These are phyloP conservation scores for Nemania serpens DNA, from an alignment of 2,329 filamentous ascomycete species.

Conservation along the genomic window DNA sequence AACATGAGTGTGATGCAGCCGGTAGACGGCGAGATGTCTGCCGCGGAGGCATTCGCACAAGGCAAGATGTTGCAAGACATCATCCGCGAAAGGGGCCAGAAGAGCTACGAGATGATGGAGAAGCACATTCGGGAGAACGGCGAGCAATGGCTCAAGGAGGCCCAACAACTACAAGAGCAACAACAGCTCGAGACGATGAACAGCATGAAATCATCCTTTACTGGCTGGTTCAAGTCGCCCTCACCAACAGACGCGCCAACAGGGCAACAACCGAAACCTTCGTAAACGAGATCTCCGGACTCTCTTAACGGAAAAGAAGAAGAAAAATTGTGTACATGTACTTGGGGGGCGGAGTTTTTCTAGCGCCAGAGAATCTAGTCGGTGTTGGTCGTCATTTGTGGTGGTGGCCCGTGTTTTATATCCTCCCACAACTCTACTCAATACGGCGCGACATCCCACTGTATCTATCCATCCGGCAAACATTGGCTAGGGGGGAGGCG, in stretches of 20 bases:
- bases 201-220: conserved; percentile 83
- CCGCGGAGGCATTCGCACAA: conserved; percentile 78
- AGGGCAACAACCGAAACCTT: conserved; percentile 19
- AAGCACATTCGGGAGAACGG: conserved; percentile 91
- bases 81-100: conserved; percentile 87
- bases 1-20: conserved; percentile 65
- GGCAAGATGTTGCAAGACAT: conserved; percentile 98
- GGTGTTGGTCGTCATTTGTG: conserved; percentile 12
- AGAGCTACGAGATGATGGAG: conserved; percentile 87
- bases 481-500: conserved; percentile 20
- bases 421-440: conserved; percentile 27
- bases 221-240: conserved; percentile 54
- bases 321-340: conserved; percentile 20
- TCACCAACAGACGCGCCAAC: conserved; percentile 22
- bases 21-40: conserved; percentile 69
- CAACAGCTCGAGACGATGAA: conserved; percentile 88
- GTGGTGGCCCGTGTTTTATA: background rate
- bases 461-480: conserved; percentile 7
- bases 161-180: conserved; percentile 86
- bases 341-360: conserved; percentile 6
- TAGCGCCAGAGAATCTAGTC: conserved; percentile 9
- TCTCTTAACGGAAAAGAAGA: background rate
- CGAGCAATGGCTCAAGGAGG: conserved; percentile 94
- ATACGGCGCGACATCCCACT: conserved; percentile 6
- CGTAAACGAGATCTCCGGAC: conserved; percentile 24